These are phyloP conservation scores for Dicorynia guianensis DNA, from an alignment of 306 rosid genomes.

Conservation along the genomic window DNA sequence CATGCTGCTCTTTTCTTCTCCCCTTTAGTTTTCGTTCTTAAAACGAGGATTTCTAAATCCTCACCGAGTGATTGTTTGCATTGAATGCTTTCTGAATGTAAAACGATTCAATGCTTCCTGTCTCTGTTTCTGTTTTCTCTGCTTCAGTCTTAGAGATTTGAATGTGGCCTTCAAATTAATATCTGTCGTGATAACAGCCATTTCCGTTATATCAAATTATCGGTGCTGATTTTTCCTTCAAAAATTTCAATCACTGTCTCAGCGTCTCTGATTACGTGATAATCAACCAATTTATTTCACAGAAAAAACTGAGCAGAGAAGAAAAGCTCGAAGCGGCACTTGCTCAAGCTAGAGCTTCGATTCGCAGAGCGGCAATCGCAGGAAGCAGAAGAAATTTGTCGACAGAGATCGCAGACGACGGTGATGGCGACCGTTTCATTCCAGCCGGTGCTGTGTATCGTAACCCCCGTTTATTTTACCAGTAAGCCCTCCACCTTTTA, in stretches of 20 bases:
- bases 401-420: background rate
- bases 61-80: too few species aligned
- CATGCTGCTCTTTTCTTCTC: too few species aligned
- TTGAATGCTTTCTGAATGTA: too few species aligned
- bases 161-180: background rate
- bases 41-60: too few species aligned
- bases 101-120: background rate
- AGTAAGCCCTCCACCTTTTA: constrained; percentile 27
- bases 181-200: too few species aligned
- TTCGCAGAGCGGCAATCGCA: constrained; percentile 32
- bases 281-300: too few species aligned
- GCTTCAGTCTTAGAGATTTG: background rate
- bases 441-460: constrained; percentile 43
- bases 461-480: constrained; percentile 49
- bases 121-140: background rate
- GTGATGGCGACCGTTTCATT: constrained; percentile 25
- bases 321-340: constrained; percentile 47
- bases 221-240: too few species aligned
- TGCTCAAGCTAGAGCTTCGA: constrained; percentile 47
- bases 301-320: constrained; percentile 13
- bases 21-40: too few species aligned
- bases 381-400: constrained; percentile 23
- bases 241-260: too few species aligned
- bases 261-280: background rate
- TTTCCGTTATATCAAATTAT: too few species aligned